A percentile compares a stretch with the other conserved stretches of the same genome.
These are phyloP conservation scores for Epichloe sylvatica DNA, from an alignment of 2,329 filamentous ascomycete species.

Conservation along the genomic window DNA sequence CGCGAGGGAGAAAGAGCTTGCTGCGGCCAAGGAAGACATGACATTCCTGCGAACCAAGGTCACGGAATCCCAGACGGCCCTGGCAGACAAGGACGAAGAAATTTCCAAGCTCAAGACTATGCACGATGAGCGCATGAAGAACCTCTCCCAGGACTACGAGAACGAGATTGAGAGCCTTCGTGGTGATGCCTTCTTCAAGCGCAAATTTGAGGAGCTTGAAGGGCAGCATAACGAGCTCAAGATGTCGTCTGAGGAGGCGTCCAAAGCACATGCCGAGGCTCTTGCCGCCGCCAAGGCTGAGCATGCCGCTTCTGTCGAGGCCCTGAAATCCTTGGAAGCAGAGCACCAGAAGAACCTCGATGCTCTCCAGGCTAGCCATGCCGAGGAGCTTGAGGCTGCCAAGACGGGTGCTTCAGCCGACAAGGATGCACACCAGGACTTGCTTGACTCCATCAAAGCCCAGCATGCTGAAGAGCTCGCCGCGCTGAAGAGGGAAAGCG, in stretches of 20 bases:
- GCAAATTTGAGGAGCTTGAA: conserved; percentile 48
- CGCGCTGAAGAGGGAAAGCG: conserved; percentile 28
- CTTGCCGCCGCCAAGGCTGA: conserved; percentile 30
- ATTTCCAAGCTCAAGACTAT: conserved; percentile 38
- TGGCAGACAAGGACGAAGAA: conserved; percentile 32
- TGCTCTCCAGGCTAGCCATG: conserved; percentile 41
- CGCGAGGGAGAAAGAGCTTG: conserved; percentile 32
- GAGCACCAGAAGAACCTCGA: conserved; percentile 42
- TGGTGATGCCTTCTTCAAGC: conserved; percentile 50
- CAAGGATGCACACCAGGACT: conserved; percentile 31
- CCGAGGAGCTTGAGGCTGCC: conserved; percentile 43
- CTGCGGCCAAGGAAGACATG: conserved; percentile 26
- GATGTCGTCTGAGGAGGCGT: conserved; percentile 20
- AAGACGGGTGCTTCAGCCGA: conserved; percentile 38
- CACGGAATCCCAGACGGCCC: conserved; percentile 31
- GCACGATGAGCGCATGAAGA: conserved; percentile 44
- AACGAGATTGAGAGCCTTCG: conserved; percentile 50
- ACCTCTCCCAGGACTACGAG: conserved; percentile 47
- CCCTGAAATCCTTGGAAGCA: conserved; percentile 36
- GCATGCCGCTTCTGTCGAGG: conserved; percentile 29
- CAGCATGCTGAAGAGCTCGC: conserved; percentile 38
- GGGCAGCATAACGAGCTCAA: conserved; percentile 39
- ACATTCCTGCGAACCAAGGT: conserved; percentile 35
- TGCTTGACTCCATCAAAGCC: conserved; percentile 41
- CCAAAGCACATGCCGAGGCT: conserved; percentile 26